A percentile compares a stretch with the other conserved stretches of the same genome.
These are phyloP conservation scores for Hymenoscyphus fructigenus DNA, from an alignment of 2,329 filamentous ascomycete genomes.

Conservation along the genomic window DNA sequence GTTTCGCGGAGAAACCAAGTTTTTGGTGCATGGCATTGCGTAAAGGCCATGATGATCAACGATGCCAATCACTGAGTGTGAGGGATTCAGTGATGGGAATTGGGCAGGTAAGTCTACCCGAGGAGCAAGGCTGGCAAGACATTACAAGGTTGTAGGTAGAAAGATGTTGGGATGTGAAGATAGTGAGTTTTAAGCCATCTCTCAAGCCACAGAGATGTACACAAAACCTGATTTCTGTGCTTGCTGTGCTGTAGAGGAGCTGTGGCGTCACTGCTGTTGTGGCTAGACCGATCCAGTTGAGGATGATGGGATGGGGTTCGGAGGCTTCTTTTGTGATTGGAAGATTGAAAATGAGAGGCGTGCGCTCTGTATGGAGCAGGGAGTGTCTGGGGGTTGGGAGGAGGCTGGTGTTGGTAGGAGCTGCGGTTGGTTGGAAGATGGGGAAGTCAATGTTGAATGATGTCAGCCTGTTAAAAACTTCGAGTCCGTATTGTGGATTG, in stretches of 20 bases:
- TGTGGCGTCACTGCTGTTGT: background rate
- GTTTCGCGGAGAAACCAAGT: background rate
- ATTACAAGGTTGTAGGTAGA: background rate
- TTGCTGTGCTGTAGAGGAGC: background rate
- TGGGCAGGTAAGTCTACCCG: background rate
- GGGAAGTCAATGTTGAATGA: too few species aligned
- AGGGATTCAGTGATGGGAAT: background rate
- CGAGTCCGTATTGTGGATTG: too few species aligned
- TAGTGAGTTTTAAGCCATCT: background rate
- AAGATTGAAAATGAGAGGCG: background rate
- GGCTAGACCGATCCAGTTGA: background rate
- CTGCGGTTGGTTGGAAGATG: too few species aligned
- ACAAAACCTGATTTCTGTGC: background rate
- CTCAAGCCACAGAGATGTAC: background rate
- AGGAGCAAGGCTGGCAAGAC: background rate
- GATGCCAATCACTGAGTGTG: background rate
- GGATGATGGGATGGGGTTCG: background rate
- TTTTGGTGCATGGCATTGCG: background rate
- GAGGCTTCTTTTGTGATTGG: background rate
- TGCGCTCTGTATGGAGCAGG: too few species aligned
- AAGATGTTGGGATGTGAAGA: slow-evolving; percentile 1
- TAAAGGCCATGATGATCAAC: background rate
- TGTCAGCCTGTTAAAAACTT: too few species aligned
- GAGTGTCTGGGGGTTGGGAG: too few species aligned
- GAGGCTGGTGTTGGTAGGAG: too few species aligned